phyloP scores from a whole-genome alignment of 2,329 filamentous ascomycete species.

The Dactylellina leptospora region DNA sequence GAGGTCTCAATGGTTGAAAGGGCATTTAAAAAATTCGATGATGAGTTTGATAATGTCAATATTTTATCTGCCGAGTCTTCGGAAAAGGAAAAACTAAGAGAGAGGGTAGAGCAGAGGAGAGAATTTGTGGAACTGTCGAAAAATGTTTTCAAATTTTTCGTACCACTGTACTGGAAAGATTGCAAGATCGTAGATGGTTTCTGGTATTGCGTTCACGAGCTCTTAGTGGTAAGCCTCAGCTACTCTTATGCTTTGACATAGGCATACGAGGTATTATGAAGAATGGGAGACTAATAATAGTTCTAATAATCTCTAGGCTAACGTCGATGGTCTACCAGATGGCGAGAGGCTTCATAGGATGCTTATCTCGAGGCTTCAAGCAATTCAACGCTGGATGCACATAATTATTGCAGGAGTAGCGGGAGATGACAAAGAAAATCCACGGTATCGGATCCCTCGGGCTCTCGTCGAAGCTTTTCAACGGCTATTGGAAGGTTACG shows the following conservation, averaged over 20 bases:
- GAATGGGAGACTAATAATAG: neutral
- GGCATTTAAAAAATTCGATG: constrained; percentile 9
- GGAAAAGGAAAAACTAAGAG: neutral
- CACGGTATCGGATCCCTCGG: constrained; percentile 23
- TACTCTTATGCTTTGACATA: too few species aligned
- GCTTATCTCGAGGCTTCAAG: neutral
- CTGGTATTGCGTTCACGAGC: constrained; percentile 18
- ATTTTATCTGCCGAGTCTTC: neutral
- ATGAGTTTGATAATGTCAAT: constrained; percentile 9
- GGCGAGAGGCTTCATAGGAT: neutral
- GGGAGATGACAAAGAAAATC: constrained; percentile 27
- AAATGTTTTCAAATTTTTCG: constrained; percentile 25
- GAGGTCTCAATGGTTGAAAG: constrained; percentile 16
- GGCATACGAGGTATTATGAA: neutral
- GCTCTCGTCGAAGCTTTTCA: constrained; percentile 29
- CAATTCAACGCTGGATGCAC: constrained; percentile 7
- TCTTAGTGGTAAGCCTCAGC: constrained; percentile 16
- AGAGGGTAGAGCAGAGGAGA: neutral
- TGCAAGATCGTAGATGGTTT: constrained; percentile 19
- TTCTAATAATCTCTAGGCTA: neutral
- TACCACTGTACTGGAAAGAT: constrained; percentile 27
- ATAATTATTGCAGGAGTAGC: constrained; percentile 24
- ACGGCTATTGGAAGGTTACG: neutral
- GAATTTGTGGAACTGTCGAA: constrained; percentile 8
- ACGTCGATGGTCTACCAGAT: neutral